Evolutionary conservation across 2,329 filamentous ascomycete genomes (phyloP).

Genomic region (Paramyrothecium roridum): DNA sequence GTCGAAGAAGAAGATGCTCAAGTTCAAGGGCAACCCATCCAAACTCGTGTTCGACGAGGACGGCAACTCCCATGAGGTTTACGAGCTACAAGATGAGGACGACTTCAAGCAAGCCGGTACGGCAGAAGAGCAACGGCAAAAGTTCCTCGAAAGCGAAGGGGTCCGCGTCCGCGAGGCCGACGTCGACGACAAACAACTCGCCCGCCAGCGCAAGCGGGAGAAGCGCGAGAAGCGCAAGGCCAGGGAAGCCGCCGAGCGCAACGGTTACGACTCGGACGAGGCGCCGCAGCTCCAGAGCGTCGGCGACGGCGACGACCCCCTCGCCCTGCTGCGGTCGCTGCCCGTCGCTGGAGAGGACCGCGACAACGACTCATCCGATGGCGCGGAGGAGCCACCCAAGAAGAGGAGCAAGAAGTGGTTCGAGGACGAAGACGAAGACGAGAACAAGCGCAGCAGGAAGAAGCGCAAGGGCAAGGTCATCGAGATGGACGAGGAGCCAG

Average conservation of each 20-base stretch:
- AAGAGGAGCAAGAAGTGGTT: slow-evolving; percentile 76
- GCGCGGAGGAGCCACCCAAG: slow-evolving; percentile 41
- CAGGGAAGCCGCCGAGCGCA: slow-evolving; percentile 46
- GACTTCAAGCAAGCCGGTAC: slow-evolving; percentile 73
- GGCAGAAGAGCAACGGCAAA: slow-evolving; percentile 70
- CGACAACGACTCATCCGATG: slow-evolving; percentile 22
- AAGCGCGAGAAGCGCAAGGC: slow-evolving; percentile 74
- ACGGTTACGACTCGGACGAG: slow-evolving; percentile 20
- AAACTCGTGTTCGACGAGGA: slow-evolving; percentile 93
- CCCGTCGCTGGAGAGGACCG: slow-evolving; percentile 41
- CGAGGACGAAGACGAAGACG: slow-evolving; percentile 57
- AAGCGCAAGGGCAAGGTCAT: slow-evolving; percentile 52
- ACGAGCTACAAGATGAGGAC: slow-evolving; percentile 83
- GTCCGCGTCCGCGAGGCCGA: slow-evolving; percentile 72
- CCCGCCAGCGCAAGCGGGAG: slow-evolving; percentile 73
- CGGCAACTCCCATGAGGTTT: slow-evolving; percentile 77
- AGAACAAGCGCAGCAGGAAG: slow-evolving; percentile 34
- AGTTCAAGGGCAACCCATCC: slow-evolving; percentile 81
- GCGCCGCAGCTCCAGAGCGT: slow-evolving; percentile 31
- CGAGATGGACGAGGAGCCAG: slow-evolving; percentile 64
- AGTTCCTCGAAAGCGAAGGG: slow-evolving; percentile 75
- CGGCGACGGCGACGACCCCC: slow-evolving; percentile 47
- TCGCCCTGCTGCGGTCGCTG: slow-evolving; percentile 56
- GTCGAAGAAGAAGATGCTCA: slow-evolving; percentile 90
- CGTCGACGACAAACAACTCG: slow-evolving; percentile 75